A percentile compares a stretch with the other conserved stretches of the same genome.
Conservation (phyloP, 331 rosid species). For the Quercus lobata region DNA sequence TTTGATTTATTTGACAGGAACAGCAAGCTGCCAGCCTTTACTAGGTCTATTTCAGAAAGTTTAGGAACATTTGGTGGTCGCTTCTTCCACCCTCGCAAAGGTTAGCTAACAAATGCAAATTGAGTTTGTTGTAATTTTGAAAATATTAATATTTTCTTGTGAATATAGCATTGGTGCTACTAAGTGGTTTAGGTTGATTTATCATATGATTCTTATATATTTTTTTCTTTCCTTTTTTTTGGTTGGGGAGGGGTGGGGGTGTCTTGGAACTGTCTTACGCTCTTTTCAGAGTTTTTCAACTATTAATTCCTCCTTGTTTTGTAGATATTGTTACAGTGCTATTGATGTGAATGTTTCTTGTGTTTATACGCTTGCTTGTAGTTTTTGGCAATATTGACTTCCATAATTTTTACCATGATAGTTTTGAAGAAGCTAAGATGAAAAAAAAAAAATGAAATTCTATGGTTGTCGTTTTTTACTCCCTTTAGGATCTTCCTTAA, state of each 20-base stretch:
- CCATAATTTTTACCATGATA: not conserved
- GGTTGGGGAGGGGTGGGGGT: not conserved
- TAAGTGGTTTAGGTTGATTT: not conserved
- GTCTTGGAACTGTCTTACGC: not conserved
- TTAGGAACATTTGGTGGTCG: constrained; percentile 42
- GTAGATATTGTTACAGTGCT: not conserved
- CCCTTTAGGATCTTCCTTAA: not conserved
- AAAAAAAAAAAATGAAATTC: not conserved
- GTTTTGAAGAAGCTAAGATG: not conserved
- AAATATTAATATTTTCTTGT: not conserved
- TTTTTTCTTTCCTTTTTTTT: not conserved
- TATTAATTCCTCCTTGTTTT: not conserved
- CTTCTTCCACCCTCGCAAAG: constrained; percentile 47
- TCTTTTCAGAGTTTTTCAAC: not conserved
- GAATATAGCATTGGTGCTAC: not conserved
- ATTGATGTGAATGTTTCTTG: not conserved
- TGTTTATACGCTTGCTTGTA: not conserved
- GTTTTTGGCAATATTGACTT: not conserved
- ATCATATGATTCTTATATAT: not conserved
- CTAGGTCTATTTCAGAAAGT: constrained; percentile 42
- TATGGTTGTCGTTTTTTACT: not conserved
- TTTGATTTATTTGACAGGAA: constrained; percentile 44
- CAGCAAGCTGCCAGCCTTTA: constrained; percentile 33
- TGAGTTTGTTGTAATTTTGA: not conserved
- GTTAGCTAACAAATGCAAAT: constrained; percentile 24